Evolutionary conservation across 257 asterid genomes (phyloP).

Genomic region (Solanum infundibuliforme): DNA sequence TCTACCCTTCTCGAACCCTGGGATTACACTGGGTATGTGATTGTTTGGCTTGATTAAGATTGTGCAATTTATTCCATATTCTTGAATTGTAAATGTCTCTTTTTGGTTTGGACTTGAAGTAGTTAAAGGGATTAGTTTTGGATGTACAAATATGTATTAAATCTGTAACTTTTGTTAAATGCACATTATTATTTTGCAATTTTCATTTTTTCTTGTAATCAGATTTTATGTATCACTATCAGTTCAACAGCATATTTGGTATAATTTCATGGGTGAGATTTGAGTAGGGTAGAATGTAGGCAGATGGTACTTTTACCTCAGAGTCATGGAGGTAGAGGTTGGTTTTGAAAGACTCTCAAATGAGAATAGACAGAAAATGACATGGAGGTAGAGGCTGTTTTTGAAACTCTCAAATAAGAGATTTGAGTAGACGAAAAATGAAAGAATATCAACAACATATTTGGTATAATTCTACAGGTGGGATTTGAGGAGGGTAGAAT

Average conservation of each 20-base stretch:
- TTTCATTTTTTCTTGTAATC: neutral
- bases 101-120: neutral
- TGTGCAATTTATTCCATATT: neutral
- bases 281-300: neutral
- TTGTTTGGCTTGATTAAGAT: neutral
- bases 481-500: no score
- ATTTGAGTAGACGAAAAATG: no score
- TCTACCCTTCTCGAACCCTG: neutral
- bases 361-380: no score
- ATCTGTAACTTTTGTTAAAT: neutral
- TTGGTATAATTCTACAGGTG: no score
- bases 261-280: neutral
- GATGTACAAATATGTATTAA: neutral
- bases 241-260: neutral
- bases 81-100: neutral
- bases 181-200: neutral
- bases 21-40: neutral
- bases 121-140: neutral
- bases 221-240: neutral
- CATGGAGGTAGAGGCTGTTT: no score
- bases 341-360: no score
- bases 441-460: no score
- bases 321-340: no score
- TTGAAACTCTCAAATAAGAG: no score
- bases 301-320: accelerated